Base-by-base conservation (phyloP, 768 basidiomycete species). In the Hericium rajendrae region DNA sequence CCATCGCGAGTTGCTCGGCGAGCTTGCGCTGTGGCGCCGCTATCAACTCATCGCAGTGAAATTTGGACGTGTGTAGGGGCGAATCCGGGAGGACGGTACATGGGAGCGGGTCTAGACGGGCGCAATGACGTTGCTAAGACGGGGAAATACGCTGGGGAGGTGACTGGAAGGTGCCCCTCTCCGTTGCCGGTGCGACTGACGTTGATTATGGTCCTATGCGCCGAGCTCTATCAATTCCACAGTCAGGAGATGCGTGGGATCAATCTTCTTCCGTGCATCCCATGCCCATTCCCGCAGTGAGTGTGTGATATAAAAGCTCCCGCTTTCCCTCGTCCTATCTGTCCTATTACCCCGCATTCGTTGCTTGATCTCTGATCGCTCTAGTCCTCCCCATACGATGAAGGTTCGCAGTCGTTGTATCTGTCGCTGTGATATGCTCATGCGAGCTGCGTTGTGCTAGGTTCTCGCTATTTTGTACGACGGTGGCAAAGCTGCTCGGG, bases 401-500 rank as follows among this genome's bases (percentile, higher is more conserved):
- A 46, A 46, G 43, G 43, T 46, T 3, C n/a, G 43, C 43, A 15
- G 8, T 6, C 32, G 4, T 32, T 32, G 32, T 32, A 6, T 32
- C 32, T 32, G 4, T 32, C 32, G 32, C 6, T 32, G 32, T 32
- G 32, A 32, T 32, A 2, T 32, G 32, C 32, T 32, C 32, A 32
- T 32, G 32, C 32, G 32, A 6, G 32, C 32, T 8, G 32, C 8
- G 32, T 6, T 8, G 6, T 32, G 4, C 16, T 37, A 86, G 82
- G 71, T 86, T 60, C 77, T 87, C 46, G 82, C 82, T 66, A 83
- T 86, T 64, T 75, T 86, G 51, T 86, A 85, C 71, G 74, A 77
- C 59, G 85, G 85, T 65, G 75, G 73, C 64, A 64, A 78, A 58
- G 78, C 83, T 58, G 84, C 86, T 57, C 60, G 69, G 59, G 71